Percentiles rank a stretch among this genome's conserved stretches.
These are phyloP conservation scores for Arachis stenosperma DNA, from an alignment of 306 rosid species.

Conservation along the genomic window DNA sequence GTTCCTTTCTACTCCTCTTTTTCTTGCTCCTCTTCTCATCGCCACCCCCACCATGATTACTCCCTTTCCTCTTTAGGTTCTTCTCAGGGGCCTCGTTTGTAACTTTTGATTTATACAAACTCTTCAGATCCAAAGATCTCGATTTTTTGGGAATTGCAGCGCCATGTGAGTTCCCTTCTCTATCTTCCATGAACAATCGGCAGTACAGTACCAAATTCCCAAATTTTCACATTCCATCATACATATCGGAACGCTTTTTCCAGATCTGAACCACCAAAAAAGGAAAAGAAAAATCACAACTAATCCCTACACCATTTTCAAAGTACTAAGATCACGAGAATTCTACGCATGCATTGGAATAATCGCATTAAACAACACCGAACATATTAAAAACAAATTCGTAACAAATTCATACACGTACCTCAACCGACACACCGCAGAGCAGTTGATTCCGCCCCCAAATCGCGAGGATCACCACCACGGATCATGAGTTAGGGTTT, in stretches of 20 bases:
- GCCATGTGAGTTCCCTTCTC: constrained; percentile 67
- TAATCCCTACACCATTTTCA: constrained; percentile 30
- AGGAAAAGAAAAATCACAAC: constrained; percentile 24
- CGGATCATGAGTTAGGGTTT: constrained; percentile 54
- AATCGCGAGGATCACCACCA: constrained; percentile 53
- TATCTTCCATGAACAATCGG: constrained; percentile 76
- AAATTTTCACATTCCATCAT: constrained; percentile 75
- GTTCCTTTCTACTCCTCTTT: constrained; percentile 69
- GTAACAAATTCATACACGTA: constrained; percentile 39
- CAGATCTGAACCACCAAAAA: constrained; percentile 70
- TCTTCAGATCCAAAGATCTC: constrained; percentile 86
- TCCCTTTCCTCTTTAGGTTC: constrained; percentile 60
- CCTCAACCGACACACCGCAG: constrained; percentile 51
- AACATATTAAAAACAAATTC: constrained; percentile 32
- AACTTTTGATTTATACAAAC: constrained; percentile 65
- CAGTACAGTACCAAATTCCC: constrained; percentile 52
- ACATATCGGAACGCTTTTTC: constrained; percentile 46
- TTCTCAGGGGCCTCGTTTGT: constrained; percentile 43
- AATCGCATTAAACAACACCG: constrained; percentile 31
- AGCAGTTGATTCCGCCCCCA: constrained; percentile 37
- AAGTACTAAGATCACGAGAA: constrained; percentile 46
- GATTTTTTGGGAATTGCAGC: constrained; percentile 65
- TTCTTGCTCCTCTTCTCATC: constrained; percentile 55
- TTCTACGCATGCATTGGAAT: constrained; percentile 44
- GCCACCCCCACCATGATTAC: constrained; percentile 45